Evolutionary conservation across 352 stramenopile species (phyloP), one percentile per base, ranked within the genome.

Genomic region (Hyphochytrium catenoides): DNA sequence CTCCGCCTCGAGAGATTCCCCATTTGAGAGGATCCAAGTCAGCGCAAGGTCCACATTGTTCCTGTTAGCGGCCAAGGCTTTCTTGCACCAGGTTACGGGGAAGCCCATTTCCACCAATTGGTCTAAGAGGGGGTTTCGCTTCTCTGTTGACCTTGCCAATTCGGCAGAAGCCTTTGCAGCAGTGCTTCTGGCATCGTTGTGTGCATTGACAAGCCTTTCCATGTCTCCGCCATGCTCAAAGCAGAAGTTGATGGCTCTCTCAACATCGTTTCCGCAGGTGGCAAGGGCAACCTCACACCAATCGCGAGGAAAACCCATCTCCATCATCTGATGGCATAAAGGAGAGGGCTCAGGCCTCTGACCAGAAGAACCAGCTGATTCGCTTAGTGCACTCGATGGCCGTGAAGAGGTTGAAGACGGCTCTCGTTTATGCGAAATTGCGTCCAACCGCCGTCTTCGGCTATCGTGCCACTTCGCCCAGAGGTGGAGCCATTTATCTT

Each of bases 61-160:
- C 18, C 74, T 56, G 21, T 83, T 88, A 9, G 74, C 66, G 24
- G 56, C 64, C 3, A 92, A 52, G 24, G 77, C 75, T 27, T 84
- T 82, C 39, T 82, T 75, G 51, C 77, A 92, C 74, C 72, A 90
- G 37, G 79, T 79, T 29, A 74, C 55, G n/a, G 75, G 75, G 31
- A 92, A 92, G 1, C 77, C 77, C 77, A 92, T 92, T 43, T 88
- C 74, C 0, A 69, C 74, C 18, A 92, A 54, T 33, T 90, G 73
- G 27, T 85, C 67, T 7, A 86, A 46, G 16, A 86, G n/a, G n/a
- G n/a, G n/a, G n/a, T n/a, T n/a, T n/a, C n/a, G n/a, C n/a, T n/a
- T n/a, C n/a, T n/a, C n/a, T n/a, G n/a, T n/a, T n/a, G 38, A 41
- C 9, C 11, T 19, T 12, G 18, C 31, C 12, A 25, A n/a, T 11